Conservation (phyloP, 2,329 filamentous ascomycete species). For the Teratosphaeria epicoccoides region DNA sequence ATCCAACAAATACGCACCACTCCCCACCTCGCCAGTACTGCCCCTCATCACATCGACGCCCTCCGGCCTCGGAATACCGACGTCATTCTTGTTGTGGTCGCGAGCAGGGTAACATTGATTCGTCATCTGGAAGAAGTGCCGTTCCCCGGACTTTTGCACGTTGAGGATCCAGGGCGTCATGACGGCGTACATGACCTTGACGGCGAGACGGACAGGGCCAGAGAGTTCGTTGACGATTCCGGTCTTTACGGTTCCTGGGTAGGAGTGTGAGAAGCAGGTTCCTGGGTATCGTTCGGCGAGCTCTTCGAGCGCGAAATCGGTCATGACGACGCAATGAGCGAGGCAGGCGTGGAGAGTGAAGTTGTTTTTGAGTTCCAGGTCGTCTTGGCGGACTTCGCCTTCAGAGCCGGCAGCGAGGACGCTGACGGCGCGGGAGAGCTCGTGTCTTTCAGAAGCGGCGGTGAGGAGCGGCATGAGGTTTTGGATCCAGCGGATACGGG, state of each 20-base stretch:
- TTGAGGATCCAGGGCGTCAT: slow-evolving; percentile 30
- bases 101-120: slow-evolving; percentile 24
- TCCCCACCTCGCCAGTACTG: slow-evolving; percentile 22
- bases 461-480: slow-evolving; percentile 48
- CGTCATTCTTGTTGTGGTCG: slow-evolving; percentile 10
- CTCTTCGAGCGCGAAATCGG: slow-evolving; percentile 43
- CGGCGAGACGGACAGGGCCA: slow-evolving; percentile 23
- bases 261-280: slow-evolving; percentile 41
- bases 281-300: slow-evolving; percentile 37
- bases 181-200: slow-evolving; percentile 27
- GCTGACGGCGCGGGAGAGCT: slow-evolving; percentile 45
- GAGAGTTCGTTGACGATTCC: slow-evolving; percentile 30
- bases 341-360: slow-evolving; percentile 27
- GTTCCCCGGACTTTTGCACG: slow-evolving; percentile 34
- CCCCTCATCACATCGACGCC: slow-evolving; percentile 20
- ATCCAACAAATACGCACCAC: slow-evolving; percentile 29
- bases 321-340: slow-evolving; percentile 37
- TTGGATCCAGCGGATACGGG: slow-evolving; percentile 45
- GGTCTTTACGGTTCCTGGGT: slow-evolving; percentile 39
- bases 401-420: slow-evolving; percentile 46
- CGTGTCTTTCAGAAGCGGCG: slow-evolving; percentile 26
- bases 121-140: slow-evolving; percentile 35
- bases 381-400: slow-evolving; percentile 36
- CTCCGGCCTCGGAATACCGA: slow-evolving; percentile 21
- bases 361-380: slow-evolving; percentile 36